Base-by-base conservation (phyloP, 345 rosid genomes). In the Arabis alpina region DNA sequence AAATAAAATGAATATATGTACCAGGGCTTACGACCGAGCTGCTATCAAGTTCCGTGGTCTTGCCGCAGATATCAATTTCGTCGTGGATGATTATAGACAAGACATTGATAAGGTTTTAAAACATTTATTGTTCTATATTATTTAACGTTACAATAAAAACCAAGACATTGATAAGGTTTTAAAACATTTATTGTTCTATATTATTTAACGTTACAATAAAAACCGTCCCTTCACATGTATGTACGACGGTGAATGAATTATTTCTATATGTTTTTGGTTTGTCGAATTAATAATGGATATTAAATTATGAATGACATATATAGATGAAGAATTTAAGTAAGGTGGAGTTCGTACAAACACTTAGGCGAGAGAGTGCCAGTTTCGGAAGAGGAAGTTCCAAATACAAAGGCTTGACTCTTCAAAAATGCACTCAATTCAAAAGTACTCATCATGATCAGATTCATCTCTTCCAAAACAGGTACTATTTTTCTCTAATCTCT, bases 11-110 rank as follows among this genome's bases (percentile, higher is more conserved):
- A 64, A 56, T 47, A 8, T 16, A 55, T 48, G 8, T 54, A 62
- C n/a, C 84, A 91, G 98, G 82, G 96, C 98, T 4, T 93, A 93
- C 61, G 98, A 93, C 80, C 89, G 94, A 74, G 98, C 97, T 57
- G 98, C 98, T 64, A 89, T 93, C 66, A 93, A 87, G 73, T 93
- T 93, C 74, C 86, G 98, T 72, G 98, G 98, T 41, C 84, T 84
- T 54, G 91, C 84, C 66, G 98, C 97, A 41, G 98, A 93, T 75
- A 93, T 93, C 73, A 93, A 93, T 74, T 93, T 93, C 75, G 82
- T 24, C 50, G 87, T 89, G 16, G 72, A 77, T 57, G 98, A 93
- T 80, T 93, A 93, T 54, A 92, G 83, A 52, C 96, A 87, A 13
- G 97, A 91, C 71, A 72, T 91, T 61, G 84, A 82, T 66, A 92